Evolutionary conservation across 441 rosid species (phyloP), one percentile per base, ranked within the genome.

Genomic region (Iberis amara): DNA sequence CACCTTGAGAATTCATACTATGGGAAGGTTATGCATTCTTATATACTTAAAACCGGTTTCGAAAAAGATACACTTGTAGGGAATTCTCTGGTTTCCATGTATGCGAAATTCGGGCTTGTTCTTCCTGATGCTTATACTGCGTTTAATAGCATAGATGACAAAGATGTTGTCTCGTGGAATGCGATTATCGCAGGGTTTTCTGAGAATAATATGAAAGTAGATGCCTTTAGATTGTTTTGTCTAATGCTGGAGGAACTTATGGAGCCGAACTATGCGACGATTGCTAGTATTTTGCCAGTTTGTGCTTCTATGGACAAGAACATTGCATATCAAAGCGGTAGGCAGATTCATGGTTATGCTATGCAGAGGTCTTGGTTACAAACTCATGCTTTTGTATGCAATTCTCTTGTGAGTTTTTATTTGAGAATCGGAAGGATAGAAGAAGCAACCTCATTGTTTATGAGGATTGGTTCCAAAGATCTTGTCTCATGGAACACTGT

Each of bases 151-250:
- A 83, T 83, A 50, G 23, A 12, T 62, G 75, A 77, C 50, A 89
- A 79, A 68, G 96, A 89, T 52, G 88, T 83, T n/a, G 77, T 89
- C 64, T 83, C 96, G 1, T 85, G 92, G 95, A 88, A 88, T 73
- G 91, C 96, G 39, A 68, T 85, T 21, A 79, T 89, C 68, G 81
- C 95, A 12, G 92, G 96, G 61, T 77, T 81, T 75, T 76, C 89
- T 43, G 92, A 77, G 82, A 82, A 85, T 42, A 71, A 66, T 56
- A 52, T 81, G 65, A 61, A 61, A 39, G 63, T 39, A 3, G 65
- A 61, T 36, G 87, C 95, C 5, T 68, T 89, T 46, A 71, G 77
- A 48, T 72, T 59, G 61, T 89, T 89, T 64, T 46, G 64, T 46
- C 54, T 61, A 73, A 89, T 89, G 92, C 45, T 75, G 54, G 70